These are phyloP conservation scores for Aspergillus sclerotioniger DNA, from an alignment of 495 filamentous ascomycete genomes.

Conservation along the genomic window DNA sequence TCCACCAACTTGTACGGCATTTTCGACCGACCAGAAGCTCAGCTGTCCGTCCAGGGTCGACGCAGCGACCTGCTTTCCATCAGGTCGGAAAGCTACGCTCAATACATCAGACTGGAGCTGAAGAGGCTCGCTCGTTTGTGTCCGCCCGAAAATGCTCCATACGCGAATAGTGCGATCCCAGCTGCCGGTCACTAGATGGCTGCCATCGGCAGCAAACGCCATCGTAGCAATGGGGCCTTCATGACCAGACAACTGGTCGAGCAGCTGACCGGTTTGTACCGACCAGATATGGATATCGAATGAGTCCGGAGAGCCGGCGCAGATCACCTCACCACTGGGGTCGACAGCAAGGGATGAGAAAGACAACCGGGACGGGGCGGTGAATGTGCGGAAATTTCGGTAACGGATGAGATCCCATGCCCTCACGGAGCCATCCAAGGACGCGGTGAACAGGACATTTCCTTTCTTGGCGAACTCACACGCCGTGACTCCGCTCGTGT, in stretches of 20 bases:
- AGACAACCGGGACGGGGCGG: slow-evolving; percentile 82
- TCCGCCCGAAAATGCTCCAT: slow-evolving; percentile 91
- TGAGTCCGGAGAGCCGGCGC: slow-evolving; percentile 89
- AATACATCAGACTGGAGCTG: slow-evolving; percentile 88
- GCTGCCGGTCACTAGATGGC: slow-evolving; percentile 79
- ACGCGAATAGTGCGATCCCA: slow-evolving; percentile 95
- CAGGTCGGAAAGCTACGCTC: slow-evolving; percentile 81
- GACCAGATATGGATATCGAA: slow-evolving; percentile 99
- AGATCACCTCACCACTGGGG: slow-evolving; percentile 91
- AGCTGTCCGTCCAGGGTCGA: slow-evolving; percentile 91
- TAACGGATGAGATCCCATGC: slow-evolving; percentile 97
- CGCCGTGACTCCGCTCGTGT: slow-evolving; percentile 91
- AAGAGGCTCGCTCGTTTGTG: slow-evolving; percentile 91
- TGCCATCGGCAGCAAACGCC: slow-evolving; percentile 83
- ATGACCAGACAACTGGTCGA: slow-evolving; percentile 87
- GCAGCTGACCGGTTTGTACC: slow-evolving; percentile 92
- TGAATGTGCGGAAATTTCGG: slow-evolving; percentile 95
- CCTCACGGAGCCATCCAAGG: slow-evolving; percentile 86
- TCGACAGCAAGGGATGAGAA: slow-evolving; percentile 96
- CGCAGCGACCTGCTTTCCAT: slow-evolving; percentile 86
- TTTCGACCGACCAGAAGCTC: slow-evolving; percentile 89
- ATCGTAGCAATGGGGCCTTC: slow-evolving; percentile 88
- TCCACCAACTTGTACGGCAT: slow-evolving; percentile 76
- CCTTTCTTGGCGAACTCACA: slow-evolving; percentile 93
- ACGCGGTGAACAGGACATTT: slow-evolving; percentile 91